Evolutionary conservation across 345 rosid species (phyloP).

Genomic region (Lumnitzera littorea): DNA sequence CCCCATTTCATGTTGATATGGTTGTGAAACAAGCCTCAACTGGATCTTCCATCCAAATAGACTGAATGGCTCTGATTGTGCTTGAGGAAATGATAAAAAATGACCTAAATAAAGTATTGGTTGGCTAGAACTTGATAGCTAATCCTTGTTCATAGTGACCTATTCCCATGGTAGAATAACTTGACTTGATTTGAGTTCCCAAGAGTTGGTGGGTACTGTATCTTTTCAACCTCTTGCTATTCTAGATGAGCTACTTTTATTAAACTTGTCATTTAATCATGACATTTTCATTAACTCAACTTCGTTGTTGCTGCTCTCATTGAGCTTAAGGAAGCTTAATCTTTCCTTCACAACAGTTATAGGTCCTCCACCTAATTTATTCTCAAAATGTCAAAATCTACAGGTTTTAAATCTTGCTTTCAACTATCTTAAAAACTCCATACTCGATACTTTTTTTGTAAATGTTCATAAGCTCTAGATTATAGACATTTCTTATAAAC

Average conservation of each 20-base stretch:
- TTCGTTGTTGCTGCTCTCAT: slow-evolving; percentile 68
- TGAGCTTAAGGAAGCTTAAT: slow-evolving; percentile 50
- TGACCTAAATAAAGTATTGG: slow-evolving; percentile 57
- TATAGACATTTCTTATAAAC: slow-evolving; percentile 76
- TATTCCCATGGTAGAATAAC: slow-evolving; percentile 61
- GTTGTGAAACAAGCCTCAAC: too few relatives aligned
- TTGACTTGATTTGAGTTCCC: slow-evolving; percentile 56
- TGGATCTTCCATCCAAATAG: slow-evolving; percentile 45
- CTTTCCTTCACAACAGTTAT: slow-evolving; percentile 55
- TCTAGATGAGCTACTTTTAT: slow-evolving; percentile 45
- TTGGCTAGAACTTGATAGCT: slow-evolving; percentile 44
- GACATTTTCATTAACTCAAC: slow-evolving; percentile 51
- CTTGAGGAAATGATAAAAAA: slow-evolving; percentile 58
- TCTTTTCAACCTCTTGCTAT: slow-evolving; percentile 51
- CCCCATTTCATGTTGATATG: too few relatives aligned
- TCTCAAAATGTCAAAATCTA: slow-evolving; percentile 49
- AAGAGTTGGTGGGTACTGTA: slow-evolving; percentile 41
- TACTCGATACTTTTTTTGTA: slow-evolving; percentile 50
- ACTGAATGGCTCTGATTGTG: slow-evolving; percentile 49
- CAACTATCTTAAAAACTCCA: slow-evolving; percentile 56
- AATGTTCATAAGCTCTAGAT: slow-evolving; percentile 49
- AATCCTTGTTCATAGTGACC: slow-evolving; percentile 59
- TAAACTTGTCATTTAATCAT: slow-evolving; percentile 47
- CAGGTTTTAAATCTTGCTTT: slow-evolving; percentile 43
- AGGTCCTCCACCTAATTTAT: slow-evolving; percentile 56